Base-by-base conservation (phyloP, 2,329 filamentous ascomycete genomes). In the Ophiostoma triangulosporum region DNA sequence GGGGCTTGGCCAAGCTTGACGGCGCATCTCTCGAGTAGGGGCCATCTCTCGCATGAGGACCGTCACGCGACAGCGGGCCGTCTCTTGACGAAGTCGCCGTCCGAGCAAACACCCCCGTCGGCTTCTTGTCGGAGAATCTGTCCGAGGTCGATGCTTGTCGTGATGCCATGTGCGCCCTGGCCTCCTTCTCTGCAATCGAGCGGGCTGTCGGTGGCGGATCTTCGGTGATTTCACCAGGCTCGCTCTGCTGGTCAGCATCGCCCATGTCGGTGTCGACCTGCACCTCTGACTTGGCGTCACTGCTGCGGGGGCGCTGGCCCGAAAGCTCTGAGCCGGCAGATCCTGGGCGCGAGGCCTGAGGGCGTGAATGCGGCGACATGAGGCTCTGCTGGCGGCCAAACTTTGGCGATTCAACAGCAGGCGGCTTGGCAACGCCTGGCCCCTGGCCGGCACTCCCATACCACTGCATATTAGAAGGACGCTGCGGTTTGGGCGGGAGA, bases 391-490 rank as follows among this genome's bases (percentile, higher is more conserved):
- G 72, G 54, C 75, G 68, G 59, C 69, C 71, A 29, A 70, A 61
- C 57, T 75, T 76, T 2, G 77, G 76, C 2, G 75, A 78, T 17
- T 76, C 74, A 1, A 52, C 32, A 1, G 75, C 72, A 0, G 66
- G 64, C 55, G 75, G 75, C 62, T 73, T 77, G 4, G 58, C 61
- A 5, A 59, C 76, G 3, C 36, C 43, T 4, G 36, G n/a, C 2
- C 60, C 62, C 8, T 58, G 58, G 6, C 75, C 60, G 27, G 70
- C 72, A 3, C 76, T 74, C 50, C 78, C 78, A 54, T 77, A 75
- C 77, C 77, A 81, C 63, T 80, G 77, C 59, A 78, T 79, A 61
- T 76, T 79, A 0, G 75, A 76, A 15, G 74, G 71, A 6, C 75
- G 71, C 56, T 68, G 57, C 2, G 55, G 56, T 27, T 60, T 59